Evolutionary conservation across 306 rosid genomes (phyloP), one percentile per base, ranked within the genome.

Genomic region (Clitoria ternatea): DNA sequence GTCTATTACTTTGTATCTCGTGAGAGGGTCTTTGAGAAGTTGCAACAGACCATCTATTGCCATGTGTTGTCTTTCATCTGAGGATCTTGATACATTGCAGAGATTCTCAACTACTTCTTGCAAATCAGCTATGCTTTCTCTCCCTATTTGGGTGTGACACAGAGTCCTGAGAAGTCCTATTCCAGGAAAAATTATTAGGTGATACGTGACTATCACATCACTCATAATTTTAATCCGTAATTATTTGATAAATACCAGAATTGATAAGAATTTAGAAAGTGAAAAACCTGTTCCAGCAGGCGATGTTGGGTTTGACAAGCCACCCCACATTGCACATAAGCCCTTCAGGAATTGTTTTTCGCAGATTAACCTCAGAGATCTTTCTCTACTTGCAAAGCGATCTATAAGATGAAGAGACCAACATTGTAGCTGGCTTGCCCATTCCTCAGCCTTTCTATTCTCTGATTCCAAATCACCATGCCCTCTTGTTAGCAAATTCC

Each of bases 221-320:
- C n/a, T n/a, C n/a, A n/a, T n/a, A n/a, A n/a, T n/a, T n/a, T n/a
- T n/a, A n/a, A n/a, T n/a, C n/a, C n/a, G n/a, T n/a, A n/a, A n/a
- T n/a, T n/a, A n/a, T n/a, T n/a, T n/a, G n/a, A n/a, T n/a, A n/a
- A n/a, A n/a, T n/a, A n/a, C n/a, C n/a, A n/a, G n/a, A n/a, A n/a
- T n/a, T n/a, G n/a, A n/a, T n/a, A n/a, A n/a, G n/a, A n/a, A n/a
- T n/a, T n/a, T n/a, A n/a, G n/a, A n/a, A n/a, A n/a, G n/a, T n/a
- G n/a, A n/a, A n/a, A n/a, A n/a, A n/a, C 88, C 89, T 66, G 82
- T 82, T 43, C 91, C 92, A 27, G 74, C 73, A n/a, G 96, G 90
- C 14, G 92, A 77, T 17, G 26, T 64, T 33, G 77, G 76, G 59
- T 79, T 76, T 24, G 26, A 57, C 19, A 83, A 42, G 67, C 92